These are phyloP conservation scores for Glycine tomentella DNA, from an alignment of 306 rosid genomes.

Conservation along the genomic window DNA sequence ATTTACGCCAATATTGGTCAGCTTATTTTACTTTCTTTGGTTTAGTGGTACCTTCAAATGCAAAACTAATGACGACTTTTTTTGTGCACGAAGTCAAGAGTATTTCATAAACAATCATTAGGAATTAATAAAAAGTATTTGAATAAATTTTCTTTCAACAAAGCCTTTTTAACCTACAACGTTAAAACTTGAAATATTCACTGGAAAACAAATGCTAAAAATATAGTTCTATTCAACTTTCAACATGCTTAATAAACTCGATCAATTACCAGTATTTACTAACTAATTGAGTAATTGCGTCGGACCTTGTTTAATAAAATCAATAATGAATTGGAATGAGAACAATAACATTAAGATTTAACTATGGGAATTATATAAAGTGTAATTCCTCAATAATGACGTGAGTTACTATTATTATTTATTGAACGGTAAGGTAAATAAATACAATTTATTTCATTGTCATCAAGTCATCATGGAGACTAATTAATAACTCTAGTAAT, in stretches of 20 bases:
- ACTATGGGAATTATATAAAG: background rate
- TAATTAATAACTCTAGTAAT: background rate
- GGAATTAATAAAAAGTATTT: background rate
- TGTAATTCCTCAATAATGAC: background rate
- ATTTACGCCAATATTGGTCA: background rate
- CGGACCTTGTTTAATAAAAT: background rate
- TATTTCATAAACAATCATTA: background rate
- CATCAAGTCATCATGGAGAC: background rate
- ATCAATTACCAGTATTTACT: no score
- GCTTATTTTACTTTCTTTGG: background rate
- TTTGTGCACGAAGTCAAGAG: background rate
- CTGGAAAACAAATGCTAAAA: background rate
- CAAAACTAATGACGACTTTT: background rate
- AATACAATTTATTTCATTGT: background rate
- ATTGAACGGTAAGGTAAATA: background rate
- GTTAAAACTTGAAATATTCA: background rate
- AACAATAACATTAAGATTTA: conserved; percentile 3
- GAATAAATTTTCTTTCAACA: background rate
- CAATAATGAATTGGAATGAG: background rate
- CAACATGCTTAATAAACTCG: background rate
- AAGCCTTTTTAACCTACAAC: background rate
- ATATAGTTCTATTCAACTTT: background rate
- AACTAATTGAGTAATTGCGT: background rate
- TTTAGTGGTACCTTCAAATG: background rate
- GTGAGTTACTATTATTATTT: background rate